A percentile compares a stretch with the other conserved stretches of the same genome.
phyloP scores from a whole-genome alignment of 768 basidiomycete genomes.

The Mycena olivaceomarginata region DNA sequence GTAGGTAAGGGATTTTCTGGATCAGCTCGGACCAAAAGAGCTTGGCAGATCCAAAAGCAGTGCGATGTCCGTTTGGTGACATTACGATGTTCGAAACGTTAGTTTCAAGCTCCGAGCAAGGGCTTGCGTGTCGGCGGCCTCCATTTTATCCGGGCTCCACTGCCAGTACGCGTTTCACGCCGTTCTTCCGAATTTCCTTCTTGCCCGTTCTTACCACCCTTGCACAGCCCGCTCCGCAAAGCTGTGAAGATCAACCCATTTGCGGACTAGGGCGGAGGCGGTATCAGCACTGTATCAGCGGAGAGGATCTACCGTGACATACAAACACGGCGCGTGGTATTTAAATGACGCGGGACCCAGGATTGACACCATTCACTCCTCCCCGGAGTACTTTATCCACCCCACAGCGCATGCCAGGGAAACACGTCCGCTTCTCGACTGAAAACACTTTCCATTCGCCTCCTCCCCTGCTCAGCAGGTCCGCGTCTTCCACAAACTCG shows the following conservation, averaged over 20 bases:
- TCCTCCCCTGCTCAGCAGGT: conserved; percentile 6
- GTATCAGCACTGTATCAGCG: conserved; percentile 9
- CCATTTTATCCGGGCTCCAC: background rate
- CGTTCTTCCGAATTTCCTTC: background rate
- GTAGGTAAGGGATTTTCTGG: background rate
- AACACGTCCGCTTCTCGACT: conserved; percentile 30
- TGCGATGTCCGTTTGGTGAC: background rate
- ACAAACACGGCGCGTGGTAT: background rate
- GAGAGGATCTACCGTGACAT: conserved; percentile 6
- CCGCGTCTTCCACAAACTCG: background rate
- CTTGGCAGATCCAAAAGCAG: background rate
- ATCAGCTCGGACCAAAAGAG: background rate
- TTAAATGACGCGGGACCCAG: background rate
- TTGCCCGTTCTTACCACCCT: background rate
- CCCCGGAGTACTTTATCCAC: background rate
- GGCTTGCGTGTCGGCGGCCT: background rate
- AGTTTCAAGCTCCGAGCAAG: background rate
- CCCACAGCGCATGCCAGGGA: conserved; percentile 26
- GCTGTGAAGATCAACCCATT: conserved; percentile 22
- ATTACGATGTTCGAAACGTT: background rate
- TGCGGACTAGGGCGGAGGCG: background rate
- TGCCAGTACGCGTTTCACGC: background rate
- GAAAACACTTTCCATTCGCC: conserved; percentile 32
- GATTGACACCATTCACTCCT: background rate
- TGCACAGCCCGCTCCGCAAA: background rate